Evolutionary conservation across 306 rosid species (phyloP).

Genomic region (Glycine tomentella): DNA sequence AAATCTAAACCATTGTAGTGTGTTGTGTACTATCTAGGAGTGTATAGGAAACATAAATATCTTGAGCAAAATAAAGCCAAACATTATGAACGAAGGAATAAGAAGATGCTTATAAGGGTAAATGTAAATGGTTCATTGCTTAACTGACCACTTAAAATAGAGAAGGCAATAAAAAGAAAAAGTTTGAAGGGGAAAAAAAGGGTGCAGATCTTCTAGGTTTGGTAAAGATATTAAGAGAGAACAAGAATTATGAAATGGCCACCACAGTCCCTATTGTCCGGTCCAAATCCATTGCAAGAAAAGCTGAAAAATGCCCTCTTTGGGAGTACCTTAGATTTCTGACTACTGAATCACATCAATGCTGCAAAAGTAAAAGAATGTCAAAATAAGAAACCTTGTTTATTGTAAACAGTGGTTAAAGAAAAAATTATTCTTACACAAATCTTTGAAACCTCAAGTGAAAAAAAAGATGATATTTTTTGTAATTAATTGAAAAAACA

Average conservation of each 20-base stretch:
- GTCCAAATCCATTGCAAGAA: conserved; percentile 53
- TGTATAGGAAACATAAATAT: neutral
- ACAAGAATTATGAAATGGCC: conserved; percentile 46
- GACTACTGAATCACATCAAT: conserved; percentile 48
- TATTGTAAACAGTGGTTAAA: conserved; percentile 2
- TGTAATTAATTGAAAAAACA: too few relatives aligned
- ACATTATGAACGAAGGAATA: neutral
- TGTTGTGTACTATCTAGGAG: neutral
- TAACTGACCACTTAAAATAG: conserved; percentile 46
- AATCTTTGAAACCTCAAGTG: conserved; percentile 4
- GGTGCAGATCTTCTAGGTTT: conserved; percentile 54
- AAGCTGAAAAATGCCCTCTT: conserved; percentile 52
- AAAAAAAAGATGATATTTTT: too few relatives aligned
- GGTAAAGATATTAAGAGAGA: conserved; percentile 52
- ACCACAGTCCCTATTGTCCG: conserved; percentile 39
- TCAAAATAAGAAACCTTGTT: neutral
- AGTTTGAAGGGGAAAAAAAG: conserved; percentile 16
- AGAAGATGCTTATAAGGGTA: conserved; percentile 36
- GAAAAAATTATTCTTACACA: neutral
- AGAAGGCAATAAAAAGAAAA: conserved; percentile 28
- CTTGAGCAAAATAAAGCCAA: neutral
- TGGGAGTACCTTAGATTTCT: conserved; percentile 49
- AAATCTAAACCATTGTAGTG: neutral
- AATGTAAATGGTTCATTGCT: conserved; percentile 49
- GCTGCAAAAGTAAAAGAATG: conserved; percentile 54